phyloP scores from a whole-genome alignment of 805 yeast species.

The Wickerhamomyces bisporus region DNA sequence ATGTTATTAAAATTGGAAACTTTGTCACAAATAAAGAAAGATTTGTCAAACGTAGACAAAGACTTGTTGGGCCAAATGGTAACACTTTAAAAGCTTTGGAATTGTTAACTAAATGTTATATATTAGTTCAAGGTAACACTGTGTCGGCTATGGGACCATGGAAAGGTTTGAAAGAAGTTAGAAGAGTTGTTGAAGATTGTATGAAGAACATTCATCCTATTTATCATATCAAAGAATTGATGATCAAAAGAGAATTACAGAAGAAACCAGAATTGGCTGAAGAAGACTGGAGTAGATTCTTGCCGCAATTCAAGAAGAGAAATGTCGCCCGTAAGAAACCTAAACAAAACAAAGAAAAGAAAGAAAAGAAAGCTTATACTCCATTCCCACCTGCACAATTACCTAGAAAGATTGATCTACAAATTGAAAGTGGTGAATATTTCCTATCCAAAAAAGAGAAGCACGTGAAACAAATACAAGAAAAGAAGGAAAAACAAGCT shows the following conservation, averaged over 20 bases:
- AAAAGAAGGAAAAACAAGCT: constrained; percentile 74
- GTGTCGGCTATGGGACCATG: constrained; percentile 96
- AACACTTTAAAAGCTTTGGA: constrained; percentile 95
- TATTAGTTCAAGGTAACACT: constrained; percentile 95
- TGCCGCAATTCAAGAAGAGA: constrained; percentile 95
- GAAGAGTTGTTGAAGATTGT: constrained; percentile 96
- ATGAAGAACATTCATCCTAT: constrained; percentile 98
- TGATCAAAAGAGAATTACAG: constrained; percentile 94
- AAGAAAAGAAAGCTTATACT: constrained; percentile 72
- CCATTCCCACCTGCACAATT: constrained; percentile 98
- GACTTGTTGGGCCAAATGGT: constrained; percentile 95
- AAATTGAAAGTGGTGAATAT: constrained; percentile 97
- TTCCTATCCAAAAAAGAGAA: constrained; percentile 86
- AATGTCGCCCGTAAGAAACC: constrained; percentile 93
- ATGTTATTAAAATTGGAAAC: constrained; percentile 90
- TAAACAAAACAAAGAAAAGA: constrained; percentile 49
- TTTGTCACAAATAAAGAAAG: constrained; percentile 87
- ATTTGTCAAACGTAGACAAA: constrained; percentile 91
- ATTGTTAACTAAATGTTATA: constrained; percentile 90
- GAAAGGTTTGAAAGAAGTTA: constrained; percentile 84
- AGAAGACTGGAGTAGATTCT: constrained; percentile 95
- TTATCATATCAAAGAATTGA: constrained; percentile 92
- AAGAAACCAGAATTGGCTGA: constrained; percentile 92
- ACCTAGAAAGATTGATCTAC: constrained; percentile 95
- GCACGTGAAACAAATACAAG: constrained; percentile 61